These are phyloP conservation scores for Tetrapyrgos nigripes DNA, from an alignment of 1,284 basidiomycete species.

Conservation along the genomic window DNA sequence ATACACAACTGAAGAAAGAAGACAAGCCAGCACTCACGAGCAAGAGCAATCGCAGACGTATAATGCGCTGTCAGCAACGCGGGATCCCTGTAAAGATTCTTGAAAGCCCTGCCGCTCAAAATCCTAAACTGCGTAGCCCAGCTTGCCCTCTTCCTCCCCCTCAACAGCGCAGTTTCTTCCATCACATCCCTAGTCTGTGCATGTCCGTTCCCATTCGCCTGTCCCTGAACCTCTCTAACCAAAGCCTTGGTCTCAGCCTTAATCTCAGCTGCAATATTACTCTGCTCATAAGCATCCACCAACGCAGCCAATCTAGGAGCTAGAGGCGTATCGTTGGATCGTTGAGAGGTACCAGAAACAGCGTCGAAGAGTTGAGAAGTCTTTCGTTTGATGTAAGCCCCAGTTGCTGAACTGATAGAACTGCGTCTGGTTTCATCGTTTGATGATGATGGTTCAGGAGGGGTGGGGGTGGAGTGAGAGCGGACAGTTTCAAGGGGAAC, in stretches of 20 bases:
- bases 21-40: constrained; percentile 57
- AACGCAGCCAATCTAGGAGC: constrained; percentile 78
- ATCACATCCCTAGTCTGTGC: constrained; percentile 67
- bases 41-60: constrained; percentile 81
- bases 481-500: constrained; percentile 44
- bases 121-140: constrained; percentile 93
- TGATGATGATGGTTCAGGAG: constrained; percentile 45
- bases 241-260: constrained; percentile 68
- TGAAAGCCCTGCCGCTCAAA: constrained; percentile 95
- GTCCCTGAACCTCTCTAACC: constrained; percentile 20
- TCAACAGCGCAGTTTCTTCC: constrained; percentile 69
- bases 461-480: constrained; percentile 36
- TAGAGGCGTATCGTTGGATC: constrained; percentile 44
- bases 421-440: constrained; percentile 59
- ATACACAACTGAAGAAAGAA: constrained; percentile 8
- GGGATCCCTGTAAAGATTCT: constrained; percentile 96
- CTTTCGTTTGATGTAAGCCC: constrained; percentile 71
- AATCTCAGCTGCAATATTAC: constrained; percentile 70
- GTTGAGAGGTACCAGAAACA: constrained; percentile 50
- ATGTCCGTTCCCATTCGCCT: constrained; percentile 23
- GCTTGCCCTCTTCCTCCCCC: constrained; percentile 84
- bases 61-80: constrained; percentile 93
- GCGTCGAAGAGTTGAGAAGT: constrained; percentile 80
- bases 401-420: constrained; percentile 54
- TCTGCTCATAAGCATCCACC: constrained; percentile 74